Base-by-base conservation (phyloP, 768 basidiomycete species). In the Leucosporidium scottii region DNA sequence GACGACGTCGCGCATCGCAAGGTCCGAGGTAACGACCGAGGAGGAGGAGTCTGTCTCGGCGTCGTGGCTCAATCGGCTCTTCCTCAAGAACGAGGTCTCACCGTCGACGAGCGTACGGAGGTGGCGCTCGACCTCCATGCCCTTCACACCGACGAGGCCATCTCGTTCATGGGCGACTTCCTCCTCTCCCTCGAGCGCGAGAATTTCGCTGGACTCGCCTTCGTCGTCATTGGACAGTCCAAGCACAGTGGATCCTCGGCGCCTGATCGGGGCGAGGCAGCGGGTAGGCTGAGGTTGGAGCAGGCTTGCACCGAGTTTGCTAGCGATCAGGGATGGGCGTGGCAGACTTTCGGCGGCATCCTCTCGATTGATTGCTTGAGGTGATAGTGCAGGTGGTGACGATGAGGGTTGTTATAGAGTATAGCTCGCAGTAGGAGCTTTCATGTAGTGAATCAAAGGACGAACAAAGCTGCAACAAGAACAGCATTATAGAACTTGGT, bases 171-270 rank as follows among this genome's bases (percentile, higher is more conserved):
- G 61, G 70, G 68, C 64, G 63, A 70, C 50, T 74, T 72, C 54
- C 49, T 73, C 9, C 64, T 58, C 60, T 48, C 66, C 21, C 81
- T 94, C 71, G 93, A 97, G 78, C 83, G 83, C 30, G 93, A 96
- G 76, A 86, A 87, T 76, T 94, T 86, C 79, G 86, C 87, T 75
- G 94, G 93, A 10, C 80, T 96, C 64, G 87, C 90, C 8, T 99
- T 89, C 77, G 80, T 91, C 25, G 83, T 99, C 54, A 90, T 98
- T 9, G 94, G 96, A 25, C 92, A 97, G 79, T 91, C 94, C 78
- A 94, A 93, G 78, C 94, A 97, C 77, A 91, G 90, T 0, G 93
- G 90, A 3, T 88, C 86, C n/a, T 91, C 93, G 75, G 91, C 93
- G 74, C 80, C 84, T 5, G 84, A 72, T 54, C 61, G 66, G 34